Percentiles rank a stretch among this genome's conserved stretches.
Evolutionary conservation across 495 filamentous ascomycete genomes (phyloP).

Genomic region (Recurvomyces mirabilis): DNA sequence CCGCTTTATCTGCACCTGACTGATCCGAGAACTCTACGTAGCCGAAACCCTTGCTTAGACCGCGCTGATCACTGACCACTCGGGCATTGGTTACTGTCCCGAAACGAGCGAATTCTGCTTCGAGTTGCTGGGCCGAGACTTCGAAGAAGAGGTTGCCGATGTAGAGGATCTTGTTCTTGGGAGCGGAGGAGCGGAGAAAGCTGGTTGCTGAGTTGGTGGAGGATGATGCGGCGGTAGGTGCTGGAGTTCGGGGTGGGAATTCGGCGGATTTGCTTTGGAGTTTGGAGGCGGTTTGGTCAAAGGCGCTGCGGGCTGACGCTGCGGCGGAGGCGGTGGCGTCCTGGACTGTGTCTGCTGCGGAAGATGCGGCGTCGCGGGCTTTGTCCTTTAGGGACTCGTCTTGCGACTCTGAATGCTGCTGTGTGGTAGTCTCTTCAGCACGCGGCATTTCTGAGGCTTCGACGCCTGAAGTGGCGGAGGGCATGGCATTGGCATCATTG

Average conservation of each 20-base stretch:
- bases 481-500: slow-evolving; percentile 6
- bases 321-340: slow-evolving; percentile 5
- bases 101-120: slow-evolving; percentile 27
- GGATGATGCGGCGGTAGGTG: too few relatives aligned
- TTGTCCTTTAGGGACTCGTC: neutral
- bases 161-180: slow-evolving; percentile 42
- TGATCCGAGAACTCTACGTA: slow-evolving; percentile 57
- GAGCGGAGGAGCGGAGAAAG: neutral
- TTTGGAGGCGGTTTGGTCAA: neutral
- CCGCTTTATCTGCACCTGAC: slow-evolving; percentile 49
- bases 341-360: slow-evolving; percentile 1
- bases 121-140: slow-evolving; percentile 35
- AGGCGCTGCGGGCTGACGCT: slow-evolving; percentile 2
- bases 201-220: too few relatives aligned
- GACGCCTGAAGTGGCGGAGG: slow-evolving; percentile 5
- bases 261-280: neutral
- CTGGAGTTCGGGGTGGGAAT: neutral
- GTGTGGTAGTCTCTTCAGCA: neutral
- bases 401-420: neutral
- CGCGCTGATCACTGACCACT: slow-evolving; percentile 58
- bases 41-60: slow-evolving; percentile 84
- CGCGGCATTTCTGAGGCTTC: neutral
- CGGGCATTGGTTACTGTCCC: slow-evolving; percentile 36
- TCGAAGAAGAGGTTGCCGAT: slow-evolving; percentile 84
- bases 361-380: slow-evolving; percentile 4